Evolutionary conservation across 1,139 yeast genomes (phyloP).

Genomic region (Torulaspora globosa): DNA sequence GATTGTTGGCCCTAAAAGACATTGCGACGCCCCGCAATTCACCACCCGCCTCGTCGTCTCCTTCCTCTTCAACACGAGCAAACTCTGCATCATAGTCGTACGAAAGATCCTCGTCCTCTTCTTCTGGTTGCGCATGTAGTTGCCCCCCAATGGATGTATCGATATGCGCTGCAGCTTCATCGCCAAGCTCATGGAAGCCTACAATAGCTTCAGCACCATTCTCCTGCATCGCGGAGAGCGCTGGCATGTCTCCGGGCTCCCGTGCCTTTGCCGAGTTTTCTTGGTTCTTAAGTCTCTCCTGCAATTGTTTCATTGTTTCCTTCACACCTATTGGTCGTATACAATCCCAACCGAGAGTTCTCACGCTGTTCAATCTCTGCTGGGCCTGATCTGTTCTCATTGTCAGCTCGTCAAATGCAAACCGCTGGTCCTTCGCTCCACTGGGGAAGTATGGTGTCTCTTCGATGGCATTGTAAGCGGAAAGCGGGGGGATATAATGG

Average conservation of each 20-base stretch:
- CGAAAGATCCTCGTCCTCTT: conserved; percentile 14
- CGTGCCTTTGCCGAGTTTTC: neutral
- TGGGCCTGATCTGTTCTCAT: conserved; percentile 17
- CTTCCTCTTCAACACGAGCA: conserved; percentile 18
- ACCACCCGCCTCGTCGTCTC: conserved; percentile 11
- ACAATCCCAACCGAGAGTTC: conserved; percentile 25
- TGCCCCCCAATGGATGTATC: neutral
- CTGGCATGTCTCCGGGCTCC: neutral
- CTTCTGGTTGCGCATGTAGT: conserved; percentile 6
- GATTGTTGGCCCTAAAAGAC: conserved; percentile 2
- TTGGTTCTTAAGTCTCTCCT: conserved; percentile 11
- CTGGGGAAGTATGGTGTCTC: conserved; percentile 16
- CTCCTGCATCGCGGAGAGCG: conserved; percentile 14
- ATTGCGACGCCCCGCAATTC: neutral
- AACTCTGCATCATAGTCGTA: conserved; percentile 9
- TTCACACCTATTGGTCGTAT: conserved; percentile 32
- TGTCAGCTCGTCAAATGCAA: conserved; percentile 16
- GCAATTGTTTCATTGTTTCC: conserved; percentile 22
- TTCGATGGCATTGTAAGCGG: conserved; percentile 18
- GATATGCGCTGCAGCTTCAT: conserved; percentile 1
- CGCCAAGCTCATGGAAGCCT: conserved; percentile 6
- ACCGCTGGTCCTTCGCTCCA: neutral
- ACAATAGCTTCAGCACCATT: conserved; percentile 8
- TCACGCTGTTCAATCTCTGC: conserved; percentile 15
- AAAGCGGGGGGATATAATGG: conserved; percentile 14